A percentile compares a stretch with the other conserved stretches of the same genome.
Conservation (phyloP, 2,329 filamentous ascomycete genomes). For the Trichoderma aggressivum region DNA sequence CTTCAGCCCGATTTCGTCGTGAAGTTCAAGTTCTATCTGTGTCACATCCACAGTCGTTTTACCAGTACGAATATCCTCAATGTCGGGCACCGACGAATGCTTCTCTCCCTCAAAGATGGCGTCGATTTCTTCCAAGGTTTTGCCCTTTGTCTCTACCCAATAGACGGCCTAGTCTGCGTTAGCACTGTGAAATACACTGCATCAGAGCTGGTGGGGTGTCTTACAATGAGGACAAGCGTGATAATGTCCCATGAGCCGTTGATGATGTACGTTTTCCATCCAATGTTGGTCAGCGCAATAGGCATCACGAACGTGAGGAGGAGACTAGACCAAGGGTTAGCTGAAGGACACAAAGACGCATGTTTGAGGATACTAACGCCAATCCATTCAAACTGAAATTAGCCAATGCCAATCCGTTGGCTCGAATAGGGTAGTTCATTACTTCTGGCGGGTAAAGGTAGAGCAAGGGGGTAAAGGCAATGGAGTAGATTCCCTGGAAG, state of each 20-base stretch:
- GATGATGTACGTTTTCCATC: constrained; percentile 24
- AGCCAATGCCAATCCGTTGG: constrained; percentile 38
- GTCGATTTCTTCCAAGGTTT: constrained; percentile 44
- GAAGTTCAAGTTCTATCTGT: constrained; percentile 17
- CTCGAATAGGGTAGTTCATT: constrained; percentile 36
- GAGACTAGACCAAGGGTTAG: constrained; percentile 39
- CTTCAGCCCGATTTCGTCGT: constrained; percentile 15
- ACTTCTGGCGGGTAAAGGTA: constrained; percentile 43
- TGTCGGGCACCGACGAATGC: constrained; percentile 20
- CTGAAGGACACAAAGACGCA: constrained; percentile 28
- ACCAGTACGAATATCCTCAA: constrained; percentile 23
- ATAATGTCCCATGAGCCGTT: constrained; percentile 29
- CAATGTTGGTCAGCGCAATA: constrained; percentile 24
- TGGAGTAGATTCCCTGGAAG: constrained; percentile 44
- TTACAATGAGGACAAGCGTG: constrained; percentile 21
- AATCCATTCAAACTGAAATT: constrained; percentile 17
- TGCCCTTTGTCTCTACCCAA: constrained; percentile 42
- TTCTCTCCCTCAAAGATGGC: constrained; percentile 26
- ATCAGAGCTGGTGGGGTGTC: background rate
- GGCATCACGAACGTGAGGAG: constrained; percentile 37
- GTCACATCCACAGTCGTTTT: constrained; percentile 15
- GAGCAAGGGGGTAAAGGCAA: constrained; percentile 46
- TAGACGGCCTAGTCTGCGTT: constrained; percentile 19
- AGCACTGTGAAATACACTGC: background rate
- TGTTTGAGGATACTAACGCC: constrained; percentile 8